Base-by-base conservation (phyloP, 1,139 yeast species). In the Meyerozyma sp. region DNA sequence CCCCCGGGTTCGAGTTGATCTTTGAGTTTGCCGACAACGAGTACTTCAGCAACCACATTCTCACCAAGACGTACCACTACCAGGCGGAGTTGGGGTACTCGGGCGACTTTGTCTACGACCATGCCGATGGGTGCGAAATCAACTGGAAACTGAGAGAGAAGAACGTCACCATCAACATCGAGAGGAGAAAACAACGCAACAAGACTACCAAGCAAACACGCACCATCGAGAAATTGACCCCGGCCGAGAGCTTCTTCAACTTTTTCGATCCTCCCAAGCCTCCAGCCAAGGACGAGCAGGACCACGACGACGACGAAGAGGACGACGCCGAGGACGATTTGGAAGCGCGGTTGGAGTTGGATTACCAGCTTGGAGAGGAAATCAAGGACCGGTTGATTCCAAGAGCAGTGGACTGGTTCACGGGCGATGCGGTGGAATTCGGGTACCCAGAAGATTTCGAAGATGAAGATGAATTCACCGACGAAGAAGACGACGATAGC, bases 161-260 rank as follows among this genome's bases (percentile, higher is more conserved):
- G 51, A 91, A 93, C 62, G 90, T 88, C 44, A 93, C 98, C 30
- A 81, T 91, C 49, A 73, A 75, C 52, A 82, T 93, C 47, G 98
- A 93, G 73, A 86, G 90, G 77, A 85, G 97, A 70, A 93, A 93
- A 70, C 99, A 93, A 73, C 84, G 98, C 70, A 94, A 94, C 69
- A 94, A 93, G 74, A 90, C 86, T 65, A 93, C 99, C 49, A 90
- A 90, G 68, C 97, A 94, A 63, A 93, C 96, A 27, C 84, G 99
- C 67, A 90, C 96, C 40, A 85, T 93, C 57, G 98, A 93, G 67
- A 91, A 93, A 71, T 77, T 90, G 57, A 84, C 96, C 10, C 97
- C 97, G 20, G 81, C 84, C 43, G 96, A 88, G 59, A 89, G 97
- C 23, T 93, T 93, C 73, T 93, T 93, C 79, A 86, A 85, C 70